These are phyloP conservation scores for Ophiostoma quercus DNA, from an alignment of 2,329 filamentous ascomycete species.

Conservation along the genomic window DNA sequence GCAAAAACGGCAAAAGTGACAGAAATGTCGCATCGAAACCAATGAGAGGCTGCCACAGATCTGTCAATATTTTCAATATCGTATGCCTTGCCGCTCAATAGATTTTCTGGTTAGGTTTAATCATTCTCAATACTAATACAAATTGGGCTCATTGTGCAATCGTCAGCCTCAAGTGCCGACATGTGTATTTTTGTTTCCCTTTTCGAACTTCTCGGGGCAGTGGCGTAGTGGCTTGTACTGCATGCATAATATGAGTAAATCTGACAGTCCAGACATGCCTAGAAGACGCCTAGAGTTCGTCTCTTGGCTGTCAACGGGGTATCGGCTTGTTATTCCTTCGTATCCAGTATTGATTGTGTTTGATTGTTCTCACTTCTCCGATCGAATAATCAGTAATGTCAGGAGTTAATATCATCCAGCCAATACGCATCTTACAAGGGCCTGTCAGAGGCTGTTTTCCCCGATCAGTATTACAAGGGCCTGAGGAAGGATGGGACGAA, in stretches of 20 bases:
- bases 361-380: conserved; percentile 1
- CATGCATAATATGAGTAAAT: too few relatives aligned
- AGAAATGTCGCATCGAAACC: not conserved
- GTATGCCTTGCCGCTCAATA: not conserved
- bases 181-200: too few relatives aligned
- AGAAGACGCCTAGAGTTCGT: not conserved
- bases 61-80: not conserved
- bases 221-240: too few relatives aligned
- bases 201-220: too few relatives aligned
- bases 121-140: too few relatives aligned
- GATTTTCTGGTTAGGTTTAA: not conserved
- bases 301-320: not conserved
- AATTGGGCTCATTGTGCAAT: too few relatives aligned
- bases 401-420: not conserved
- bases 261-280: not conserved
- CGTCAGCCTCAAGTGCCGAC: too few relatives aligned
- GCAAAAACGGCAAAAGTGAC: not conserved
- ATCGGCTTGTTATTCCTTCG: not conserved
- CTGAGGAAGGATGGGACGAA: not conserved
- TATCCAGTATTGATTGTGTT: not conserved
- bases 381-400: not conserved
- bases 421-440: not conserved
- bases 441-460: not conserved
- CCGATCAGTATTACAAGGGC: not conserved
- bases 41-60: conserved; percentile 5